These are phyloP conservation scores for Monosporozyma solicola DNA, from an alignment of 805 yeast species.

Conservation along the genomic window DNA sequence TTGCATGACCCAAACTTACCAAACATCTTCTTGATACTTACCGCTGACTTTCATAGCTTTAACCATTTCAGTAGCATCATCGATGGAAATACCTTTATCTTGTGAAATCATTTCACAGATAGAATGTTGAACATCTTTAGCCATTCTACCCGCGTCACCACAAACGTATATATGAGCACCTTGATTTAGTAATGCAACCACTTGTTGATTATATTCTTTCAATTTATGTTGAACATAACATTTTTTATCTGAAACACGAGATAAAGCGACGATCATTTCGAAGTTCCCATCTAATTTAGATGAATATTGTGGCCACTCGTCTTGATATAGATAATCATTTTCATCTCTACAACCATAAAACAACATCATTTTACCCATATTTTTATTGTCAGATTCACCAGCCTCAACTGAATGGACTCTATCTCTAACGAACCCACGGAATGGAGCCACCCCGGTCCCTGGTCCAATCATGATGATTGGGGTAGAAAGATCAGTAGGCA, in stretches of 20 bases:
- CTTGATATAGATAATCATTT: conserved; percentile 80
- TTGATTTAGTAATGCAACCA: conserved; percentile 39
- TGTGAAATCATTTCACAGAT: conserved; percentile 53
- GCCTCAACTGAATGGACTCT: conserved; percentile 48
- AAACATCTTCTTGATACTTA: conserved; percentile 94
- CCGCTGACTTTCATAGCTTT: conserved; percentile 75
- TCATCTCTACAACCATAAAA: conserved; percentile 83
- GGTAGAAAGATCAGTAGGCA: conserved; percentile 73
- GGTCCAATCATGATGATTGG: conserved; percentile 95
- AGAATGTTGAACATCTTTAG: conserved; percentile 78
- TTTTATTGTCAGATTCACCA: conserved; percentile 30
- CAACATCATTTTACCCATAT: conserved; percentile 62
- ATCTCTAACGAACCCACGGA: conserved; percentile 90
- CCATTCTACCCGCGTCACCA: conserved; percentile 96
- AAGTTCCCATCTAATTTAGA: conserved; percentile 50
- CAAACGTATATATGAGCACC: conserved; percentile 93
- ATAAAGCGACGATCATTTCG: conserved; percentile 75
- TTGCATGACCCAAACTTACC: conserved; percentile 41
- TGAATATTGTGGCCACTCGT: conserved; percentile 80
- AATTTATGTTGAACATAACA: conserved; percentile 83
- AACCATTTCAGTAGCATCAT: conserved; percentile 65
- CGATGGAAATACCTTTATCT: conserved; percentile 54
- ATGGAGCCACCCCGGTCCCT: conserved; percentile 98
- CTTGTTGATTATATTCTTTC: conserved; percentile 38
- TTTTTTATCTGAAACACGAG: conserved; percentile 53